Evolutionary conservation across 768 basidiomycete genomes (phyloP), one percentile per base, ranked within the genome.

Genomic region (Amanita molliuscula): DNA sequence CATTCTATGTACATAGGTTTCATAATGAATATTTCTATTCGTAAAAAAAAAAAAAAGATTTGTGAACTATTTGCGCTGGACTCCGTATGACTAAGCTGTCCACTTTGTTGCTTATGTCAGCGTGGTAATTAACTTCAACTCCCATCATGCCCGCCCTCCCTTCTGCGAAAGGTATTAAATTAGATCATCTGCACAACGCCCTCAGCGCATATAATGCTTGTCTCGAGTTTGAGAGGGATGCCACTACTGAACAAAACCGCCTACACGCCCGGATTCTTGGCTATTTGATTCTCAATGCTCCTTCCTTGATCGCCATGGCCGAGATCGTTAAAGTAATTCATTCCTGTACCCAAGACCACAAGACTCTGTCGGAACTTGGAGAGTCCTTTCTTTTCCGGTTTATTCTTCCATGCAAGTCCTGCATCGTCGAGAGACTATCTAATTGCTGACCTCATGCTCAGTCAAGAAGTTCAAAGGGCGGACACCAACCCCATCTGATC

Each of bases 251-350:
- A 7, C 20, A 43, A 21, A 6, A 15, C 5, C 15, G 41, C 11
- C 4, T 37, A 25, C 15, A 45, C 26, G 53, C 53, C 8, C 38
- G 55, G 38, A 31, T 56, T n/a, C 47, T 54, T 7, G 55, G 50
- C 25, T 54, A 54, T 42, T 26, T 56, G 34, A 46, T 54, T 16
- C n/a, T 56, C 6, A 29, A 54, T 33, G 47, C 50, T 28, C 55
- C 55, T 3, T 37, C 48, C 9, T 26, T 33, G 4, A 10, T 16
- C 7, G 55, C 45, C 4, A 45, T 20, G 10, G 23, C 18, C 4
- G 20, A 35, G 9, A 29, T 56, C n/a, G 40, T n/a, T 2, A 43
- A 25, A 23, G 53, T 23, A 21, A 44, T 56, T 25, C 21, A 21
- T 20, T 33, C 41, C 4, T 56, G 53, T 26, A 21, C 11, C 3